Percentiles rank a stretch among this genome's conserved stretches.
Evolutionary conservation across 192 early-diverging fungal genomes (phyloP).

Genomic region (Mortierella hygrophila): DNA sequence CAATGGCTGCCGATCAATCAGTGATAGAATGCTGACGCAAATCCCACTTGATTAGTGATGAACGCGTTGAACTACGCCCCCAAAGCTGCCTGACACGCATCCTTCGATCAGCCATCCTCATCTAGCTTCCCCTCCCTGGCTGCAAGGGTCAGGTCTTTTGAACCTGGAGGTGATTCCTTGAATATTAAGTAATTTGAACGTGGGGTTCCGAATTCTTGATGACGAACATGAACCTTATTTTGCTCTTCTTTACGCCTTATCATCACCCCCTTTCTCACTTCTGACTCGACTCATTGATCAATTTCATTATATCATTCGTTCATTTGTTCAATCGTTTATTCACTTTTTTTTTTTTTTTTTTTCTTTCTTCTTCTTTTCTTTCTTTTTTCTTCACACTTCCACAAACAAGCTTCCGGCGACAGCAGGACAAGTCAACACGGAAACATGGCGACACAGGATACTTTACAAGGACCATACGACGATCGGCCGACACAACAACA

Average conservation of each 20-base stretch:
- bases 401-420: too few species aligned
- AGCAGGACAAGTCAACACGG: not conserved
- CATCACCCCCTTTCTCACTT: not conserved
- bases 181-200: not conserved
- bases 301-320: too few species aligned
- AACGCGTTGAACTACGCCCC: not conserved
- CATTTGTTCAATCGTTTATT: too few species aligned
- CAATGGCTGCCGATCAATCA: not conserved
- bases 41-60: not conserved
- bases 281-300: not conserved
- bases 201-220: not conserved
- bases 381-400: not conserved
- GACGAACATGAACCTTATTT: slow-evolving; percentile 5
- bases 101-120: not conserved
- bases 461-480: not conserved
- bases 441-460: not conserved
- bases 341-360: not conserved
- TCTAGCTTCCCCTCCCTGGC: too few species aligned
- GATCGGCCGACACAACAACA: not conserved
- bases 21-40: not conserved
- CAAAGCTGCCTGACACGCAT: not conserved
- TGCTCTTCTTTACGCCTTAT: not conserved
- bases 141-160: too few species aligned
- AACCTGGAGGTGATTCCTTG: not conserved
- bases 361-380: not conserved